These are phyloP conservation scores for Pulchroboletus neoregius DNA, from an alignment of 1,284 basidiomycete species.

Conservation along the genomic window DNA sequence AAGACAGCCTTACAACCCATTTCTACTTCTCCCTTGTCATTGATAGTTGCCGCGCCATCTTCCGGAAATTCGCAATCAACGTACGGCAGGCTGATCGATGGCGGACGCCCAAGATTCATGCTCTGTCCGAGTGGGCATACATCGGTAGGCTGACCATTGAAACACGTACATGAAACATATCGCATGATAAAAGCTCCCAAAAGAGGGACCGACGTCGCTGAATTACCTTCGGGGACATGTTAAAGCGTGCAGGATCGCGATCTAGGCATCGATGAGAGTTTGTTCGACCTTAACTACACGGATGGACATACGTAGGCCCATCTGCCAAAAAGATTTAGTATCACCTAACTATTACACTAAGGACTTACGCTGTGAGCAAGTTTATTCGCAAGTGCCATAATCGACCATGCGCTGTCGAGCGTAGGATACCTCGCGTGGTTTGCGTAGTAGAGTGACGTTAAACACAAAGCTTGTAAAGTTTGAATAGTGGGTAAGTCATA, in stretches of 20 bases:
- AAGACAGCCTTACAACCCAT: constrained; percentile 43
- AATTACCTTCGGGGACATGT: constrained; percentile 49
- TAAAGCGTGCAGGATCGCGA: constrained; percentile 57
- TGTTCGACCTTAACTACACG: not conserved
- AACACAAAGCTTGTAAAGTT: constrained; percentile 55
- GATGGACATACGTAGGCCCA: constrained; percentile 49
- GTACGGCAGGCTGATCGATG: constrained; percentile 52
- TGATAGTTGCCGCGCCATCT: constrained; percentile 45
- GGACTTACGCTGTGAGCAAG: constrained; percentile 53
- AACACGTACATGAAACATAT: constrained; percentile 45
- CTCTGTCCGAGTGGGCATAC: constrained; percentile 36
- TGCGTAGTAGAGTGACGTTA: constrained; percentile 54
- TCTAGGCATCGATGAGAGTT: constrained; percentile 37
- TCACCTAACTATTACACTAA: not conserved
- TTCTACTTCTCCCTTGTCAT: constrained; percentile 44
- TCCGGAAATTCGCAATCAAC: constrained; percentile 55
- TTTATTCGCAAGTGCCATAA: constrained; percentile 49
- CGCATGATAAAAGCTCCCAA: constrained; percentile 54
- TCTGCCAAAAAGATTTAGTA: constrained; percentile 33
- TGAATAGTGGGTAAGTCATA: constrained; percentile 60
- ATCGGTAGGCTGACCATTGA: not conserved
- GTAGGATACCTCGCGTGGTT: constrained; percentile 51
- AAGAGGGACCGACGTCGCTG: constrained; percentile 54
- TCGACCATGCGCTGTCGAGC: constrained; percentile 49
- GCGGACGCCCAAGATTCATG: constrained; percentile 51